A percentile compares a stretch with the other conserved stretches of the same genome.
phyloP scores from a whole-genome alignment of 257 asterid genomes.

The Solanum chilense region DNA sequence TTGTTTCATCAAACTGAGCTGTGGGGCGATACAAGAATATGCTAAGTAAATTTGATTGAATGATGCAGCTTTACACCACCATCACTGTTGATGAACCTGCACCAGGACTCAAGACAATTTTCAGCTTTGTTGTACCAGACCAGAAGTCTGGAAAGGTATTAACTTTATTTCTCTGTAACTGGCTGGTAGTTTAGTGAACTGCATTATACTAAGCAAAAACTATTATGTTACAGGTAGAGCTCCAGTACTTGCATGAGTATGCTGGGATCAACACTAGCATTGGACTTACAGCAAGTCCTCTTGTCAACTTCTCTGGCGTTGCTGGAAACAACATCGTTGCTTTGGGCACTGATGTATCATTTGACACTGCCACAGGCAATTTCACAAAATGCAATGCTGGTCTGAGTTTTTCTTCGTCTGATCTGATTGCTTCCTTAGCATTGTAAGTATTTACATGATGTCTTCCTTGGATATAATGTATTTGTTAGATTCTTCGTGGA shows the following conservation, averaged over 20 bases:
- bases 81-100: constrained; percentile 80
- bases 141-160: constrained; percentile 91
- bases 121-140: constrained; percentile 76
- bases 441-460: constrained; percentile 40
- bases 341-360: constrained; percentile 79
- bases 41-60: background rate
- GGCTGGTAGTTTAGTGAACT: background rate
- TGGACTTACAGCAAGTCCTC: constrained; percentile 78
- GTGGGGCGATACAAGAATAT: background rate
- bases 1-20: background rate
- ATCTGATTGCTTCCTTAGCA: constrained; percentile 68
- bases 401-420: constrained; percentile 53
- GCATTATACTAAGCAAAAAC: background rate
- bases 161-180: background rate
- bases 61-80: constrained; percentile 58
- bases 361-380: constrained; percentile 77
- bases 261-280: constrained; percentile 92
- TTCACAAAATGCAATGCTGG: constrained; percentile 74
- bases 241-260: constrained; percentile 83
- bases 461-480: background rate
- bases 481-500: background rate
- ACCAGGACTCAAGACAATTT: constrained; percentile 88
- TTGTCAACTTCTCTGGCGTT: constrained; percentile 88
- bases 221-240: constrained; percentile 57
- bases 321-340: constrained; percentile 55